Evolutionary conservation across 306 rosid genomes (phyloP), one percentile per base, ranked within the genome.

Genomic region (Quercus dentata): DNA sequence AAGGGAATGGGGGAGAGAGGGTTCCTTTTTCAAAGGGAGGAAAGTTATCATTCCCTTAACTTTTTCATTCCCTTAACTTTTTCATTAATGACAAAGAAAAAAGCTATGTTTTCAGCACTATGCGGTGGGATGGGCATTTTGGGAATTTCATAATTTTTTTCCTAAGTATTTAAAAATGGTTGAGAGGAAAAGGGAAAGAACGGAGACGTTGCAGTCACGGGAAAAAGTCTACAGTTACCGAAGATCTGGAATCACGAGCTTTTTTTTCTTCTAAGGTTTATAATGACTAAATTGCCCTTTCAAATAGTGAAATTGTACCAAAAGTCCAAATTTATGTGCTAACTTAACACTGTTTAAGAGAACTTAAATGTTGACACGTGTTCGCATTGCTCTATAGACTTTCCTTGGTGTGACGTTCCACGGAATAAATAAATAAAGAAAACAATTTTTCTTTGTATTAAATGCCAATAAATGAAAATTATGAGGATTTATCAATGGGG

Each of bases 31-130:
- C 21, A 62, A 75, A 25, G 28, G 46, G 2, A 1, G 20, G 1
- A 76, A 78, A 74, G 74, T 83, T 79, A 80, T 75, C 85, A 75
- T 74, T 83, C 70, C n/a, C 41, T 65, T 19, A 12, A 27, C 76
- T 72, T 78, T 71, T 71, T 9, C 54, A 61, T 28, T 76, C 70
- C n/a, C 41, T 65, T 19, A 12, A 27, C 76, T 72, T 78, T 71
- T 71, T 9, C 54, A 61, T 28, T 76, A 44, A 64, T 73, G 73
- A 76, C 78, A 33, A 33, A 63, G 49, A 62, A 62, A 14, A 25
- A 79, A 57, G 74, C 73, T 51, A 8, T 7, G 55, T n/a, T 38
- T 12, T 14, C 11, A 8, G 41, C 44, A 28, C 3, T 9, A 41
- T 46, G 41, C 38, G 3, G 8, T 9, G 35, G 5, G 0, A 46